Evolutionary conservation across 768 basidiomycete genomes (phyloP).

Genomic region (Filobasidium floriforme): DNA sequence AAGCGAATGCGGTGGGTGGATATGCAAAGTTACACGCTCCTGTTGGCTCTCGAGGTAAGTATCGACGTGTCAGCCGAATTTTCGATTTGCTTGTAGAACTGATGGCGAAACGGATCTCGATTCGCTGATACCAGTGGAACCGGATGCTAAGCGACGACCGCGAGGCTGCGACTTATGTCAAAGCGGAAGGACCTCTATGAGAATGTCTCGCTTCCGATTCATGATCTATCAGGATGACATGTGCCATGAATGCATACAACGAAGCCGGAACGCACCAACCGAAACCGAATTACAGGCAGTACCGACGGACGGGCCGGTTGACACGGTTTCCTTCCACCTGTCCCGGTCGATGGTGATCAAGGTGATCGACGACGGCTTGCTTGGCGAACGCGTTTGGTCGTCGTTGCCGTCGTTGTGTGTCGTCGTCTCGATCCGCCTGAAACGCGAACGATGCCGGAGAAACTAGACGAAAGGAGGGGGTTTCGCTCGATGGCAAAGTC

Average conservation of each 20-base stretch:
- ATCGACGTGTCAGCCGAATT: not conserved
- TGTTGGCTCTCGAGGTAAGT: constrained; percentile 37
- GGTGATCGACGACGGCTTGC: not conserved
- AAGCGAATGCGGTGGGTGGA: constrained; percentile 37
- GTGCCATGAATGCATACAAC: no score
- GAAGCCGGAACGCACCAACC: no score
- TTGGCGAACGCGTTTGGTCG: not conserved
- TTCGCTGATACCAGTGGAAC: constrained; percentile 4
- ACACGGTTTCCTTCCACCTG: no score
- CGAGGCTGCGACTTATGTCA: constrained; percentile 12
- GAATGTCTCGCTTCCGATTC: no score
- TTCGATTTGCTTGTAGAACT: not conserved
- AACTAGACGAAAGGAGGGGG: no score
- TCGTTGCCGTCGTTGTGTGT: not conserved
- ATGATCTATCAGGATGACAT: no score
- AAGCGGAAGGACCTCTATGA: not conserved
- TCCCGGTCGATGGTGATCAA: no score
- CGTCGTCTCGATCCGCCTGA: not conserved
- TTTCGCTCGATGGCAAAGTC: no score
- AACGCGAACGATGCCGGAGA: not conserved
- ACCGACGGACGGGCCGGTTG: no score
- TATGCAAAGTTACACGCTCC: constrained; percentile 39
- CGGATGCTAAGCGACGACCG: constrained; percentile 9
- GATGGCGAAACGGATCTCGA: not conserved
- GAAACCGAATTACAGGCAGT: no score